Evolutionary conservation across 352 stramenopile genomes (phyloP).

Genomic region (Phytophthora brassicae): DNA sequence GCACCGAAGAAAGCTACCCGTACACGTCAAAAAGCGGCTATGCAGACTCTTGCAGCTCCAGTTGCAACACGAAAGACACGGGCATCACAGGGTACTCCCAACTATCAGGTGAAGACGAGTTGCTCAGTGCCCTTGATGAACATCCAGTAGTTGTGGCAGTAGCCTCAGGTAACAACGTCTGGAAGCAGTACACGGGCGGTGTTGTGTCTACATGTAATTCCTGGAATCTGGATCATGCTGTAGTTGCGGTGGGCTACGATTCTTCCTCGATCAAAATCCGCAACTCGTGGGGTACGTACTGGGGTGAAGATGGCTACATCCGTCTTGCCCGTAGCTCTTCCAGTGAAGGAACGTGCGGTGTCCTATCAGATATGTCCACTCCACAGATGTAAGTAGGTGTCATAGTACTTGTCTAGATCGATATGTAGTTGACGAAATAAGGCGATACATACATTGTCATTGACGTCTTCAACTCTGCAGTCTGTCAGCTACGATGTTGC

Average conservation of each 20-base stretch:
- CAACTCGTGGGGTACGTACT: conserved; percentile 95
- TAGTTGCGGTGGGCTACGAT: conserved; percentile 96
- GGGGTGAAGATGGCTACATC: conserved; percentile 93
- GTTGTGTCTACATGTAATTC: conserved; percentile 82
- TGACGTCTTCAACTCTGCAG: background rate
- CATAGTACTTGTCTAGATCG: conserved; percentile 2
- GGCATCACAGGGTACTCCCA: conserved; percentile 71
- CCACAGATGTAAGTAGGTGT: conserved; percentile 28
- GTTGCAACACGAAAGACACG: conserved; percentile 32
- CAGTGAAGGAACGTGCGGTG: conserved; percentile 48
- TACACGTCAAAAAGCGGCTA: conserved; percentile 37
- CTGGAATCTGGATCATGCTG: conserved; percentile 94
- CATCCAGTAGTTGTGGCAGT: conserved; percentile 95
- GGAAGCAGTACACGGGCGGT: conserved; percentile 97
- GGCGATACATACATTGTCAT: too few relatives aligned
- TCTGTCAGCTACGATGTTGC: background rate
- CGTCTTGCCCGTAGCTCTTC: conserved; percentile 73
- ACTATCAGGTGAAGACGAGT: conserved; percentile 27
- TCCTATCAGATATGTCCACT: conserved; percentile 52
- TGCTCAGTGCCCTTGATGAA: conserved; percentile 33
- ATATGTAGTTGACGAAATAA: conserved; percentile 12
- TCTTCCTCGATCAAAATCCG: conserved; percentile 92
- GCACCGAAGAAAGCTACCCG: conserved; percentile 39
- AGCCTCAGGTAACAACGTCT: conserved; percentile 92
- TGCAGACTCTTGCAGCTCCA: conserved; percentile 22